A percentile compares a stretch with the other conserved stretches of the same genome.
Evolutionary conservation across 176 grass and related monocot genomes (phyloP).

Genomic region (Ananas comosus): DNA sequence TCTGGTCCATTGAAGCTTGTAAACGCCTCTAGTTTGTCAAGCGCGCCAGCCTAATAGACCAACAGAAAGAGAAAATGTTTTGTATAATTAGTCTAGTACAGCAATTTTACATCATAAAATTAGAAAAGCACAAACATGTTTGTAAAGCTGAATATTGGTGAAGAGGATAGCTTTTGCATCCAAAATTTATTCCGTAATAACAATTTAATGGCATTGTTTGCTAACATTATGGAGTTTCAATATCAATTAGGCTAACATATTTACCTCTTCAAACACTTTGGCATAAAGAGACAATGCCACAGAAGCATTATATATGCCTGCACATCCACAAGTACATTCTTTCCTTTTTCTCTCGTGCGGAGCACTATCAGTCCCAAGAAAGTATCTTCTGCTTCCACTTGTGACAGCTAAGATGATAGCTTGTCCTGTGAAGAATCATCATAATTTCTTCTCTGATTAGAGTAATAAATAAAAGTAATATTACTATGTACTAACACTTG

Average conservation of each 20-base stretch:
- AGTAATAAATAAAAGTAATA: not conserved
- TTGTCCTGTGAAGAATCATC: constrained; percentile 32
- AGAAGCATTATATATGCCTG: constrained; percentile 85
- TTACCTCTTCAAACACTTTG: constrained; percentile 93
- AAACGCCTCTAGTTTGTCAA: constrained; percentile 84
- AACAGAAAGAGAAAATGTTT: not conserved
- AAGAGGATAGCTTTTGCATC: too few relatives aligned
- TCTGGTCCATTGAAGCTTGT: constrained; percentile 94
- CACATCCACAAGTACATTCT: constrained; percentile 91
- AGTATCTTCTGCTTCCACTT: constrained; percentile 72
- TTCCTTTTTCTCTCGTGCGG: constrained; percentile 75
- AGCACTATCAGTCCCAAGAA: constrained; percentile 88
- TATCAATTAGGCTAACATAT: not conserved
- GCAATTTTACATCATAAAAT: not conserved
- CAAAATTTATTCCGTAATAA: not conserved
- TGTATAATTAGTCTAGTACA: not conserved
- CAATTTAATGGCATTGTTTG: not conserved
- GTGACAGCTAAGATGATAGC: constrained; percentile 85
- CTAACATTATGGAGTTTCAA: too few relatives aligned
- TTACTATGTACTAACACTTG: too few relatives aligned
- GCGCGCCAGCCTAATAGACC: constrained; percentile 58
- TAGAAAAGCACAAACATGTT: not conserved
- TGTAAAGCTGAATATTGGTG: not conserved
- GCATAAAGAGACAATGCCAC: constrained; percentile 82
- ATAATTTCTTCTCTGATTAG: not conserved